These are phyloP conservation scores for Madurella mycetomatis DNA, from an alignment of 2,329 filamentous ascomycete species.

Conservation along the genomic window DNA sequence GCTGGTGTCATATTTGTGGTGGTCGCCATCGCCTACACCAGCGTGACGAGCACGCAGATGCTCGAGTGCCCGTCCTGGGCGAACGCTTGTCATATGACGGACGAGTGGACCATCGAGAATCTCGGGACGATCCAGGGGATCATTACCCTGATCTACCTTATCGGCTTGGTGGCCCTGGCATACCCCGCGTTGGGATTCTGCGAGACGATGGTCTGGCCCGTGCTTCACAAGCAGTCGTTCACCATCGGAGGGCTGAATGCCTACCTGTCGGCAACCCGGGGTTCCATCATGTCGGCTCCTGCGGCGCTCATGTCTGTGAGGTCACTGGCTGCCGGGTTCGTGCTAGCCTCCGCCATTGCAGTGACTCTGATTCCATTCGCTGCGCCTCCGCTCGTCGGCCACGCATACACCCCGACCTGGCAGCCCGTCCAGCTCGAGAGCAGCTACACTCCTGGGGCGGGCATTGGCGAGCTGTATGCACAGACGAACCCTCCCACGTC, in stretches of 20 bases:
- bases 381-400: conserved; percentile 17
- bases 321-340: conserved; percentile 11
- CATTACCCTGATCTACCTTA: conserved; percentile 22
- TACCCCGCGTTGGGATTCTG: conserved; percentile 16
- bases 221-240: conserved; percentile 21
- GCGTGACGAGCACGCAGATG: conserved; percentile 15
- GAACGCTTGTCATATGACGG: conserved; percentile 11
- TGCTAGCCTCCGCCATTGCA: conserved; percentile 12
- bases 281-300: conserved; percentile 20
- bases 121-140: conserved; percentile 24
- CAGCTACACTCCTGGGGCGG: conserved; percentile 19
- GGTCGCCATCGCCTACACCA: conserved; percentile 23
- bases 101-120: conserved; percentile 21
- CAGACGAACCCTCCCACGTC: conserved; percentile 22
- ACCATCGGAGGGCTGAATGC: conserved; percentile 20
- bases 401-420: conserved; percentile 15
- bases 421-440: conserved; percentile 14
- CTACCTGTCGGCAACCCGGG: conserved; percentile 19
- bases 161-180: conserved; percentile 22
- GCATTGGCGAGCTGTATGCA: conserved; percentile 19
- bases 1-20: conserved; percentile 20
- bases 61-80: conserved; percentile 24
- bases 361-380: conserved; percentile 19
- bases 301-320: conserved; percentile 13
- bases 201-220: conserved; percentile 22